phyloP scores from a whole-genome alignment of 768 basidiomycete species.

The Panus rudis region DNA sequence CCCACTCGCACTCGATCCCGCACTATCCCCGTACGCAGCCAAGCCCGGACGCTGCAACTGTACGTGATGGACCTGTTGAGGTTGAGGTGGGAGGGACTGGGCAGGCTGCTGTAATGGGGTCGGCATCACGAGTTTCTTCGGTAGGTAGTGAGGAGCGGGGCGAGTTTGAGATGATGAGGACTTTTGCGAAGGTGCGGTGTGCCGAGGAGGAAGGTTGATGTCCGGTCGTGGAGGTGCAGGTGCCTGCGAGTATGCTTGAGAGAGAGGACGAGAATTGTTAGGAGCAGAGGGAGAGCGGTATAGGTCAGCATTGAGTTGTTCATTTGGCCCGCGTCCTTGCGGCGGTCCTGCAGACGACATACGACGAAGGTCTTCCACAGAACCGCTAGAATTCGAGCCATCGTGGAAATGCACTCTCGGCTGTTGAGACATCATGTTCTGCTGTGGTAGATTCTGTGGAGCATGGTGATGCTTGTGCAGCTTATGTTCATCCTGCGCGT shows the following conservation, averaged over 20 bases:
- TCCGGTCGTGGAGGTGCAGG: constrained; percentile 8
- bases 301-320: no score
- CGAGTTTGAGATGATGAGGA: constrained; percentile 3
- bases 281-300: constrained; percentile 6
- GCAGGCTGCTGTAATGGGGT: constrained; percentile 50
- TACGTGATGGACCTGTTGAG: background rate
- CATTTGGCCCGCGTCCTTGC: no score
- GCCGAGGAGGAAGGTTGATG: constrained; percentile 9
- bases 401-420: no score
- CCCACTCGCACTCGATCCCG: background rate
- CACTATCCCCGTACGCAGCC: background rate
- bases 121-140: constrained; percentile 70
- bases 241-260: background rate
- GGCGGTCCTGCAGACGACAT: no score
- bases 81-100: constrained; percentile 7
- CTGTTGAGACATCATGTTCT: no score
- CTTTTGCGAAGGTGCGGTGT: background rate
- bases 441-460: no score
- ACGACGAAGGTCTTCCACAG: no score
- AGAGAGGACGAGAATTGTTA: background rate
- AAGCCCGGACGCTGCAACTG: background rate
- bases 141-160: constrained; percentile 34
- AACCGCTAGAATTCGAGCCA: no score
- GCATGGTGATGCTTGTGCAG: no score
- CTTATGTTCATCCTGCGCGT: no score